These are phyloP conservation scores for Plantago rigida DNA, from an alignment of 305 asterid genomes.

Conservation along the genomic window DNA sequence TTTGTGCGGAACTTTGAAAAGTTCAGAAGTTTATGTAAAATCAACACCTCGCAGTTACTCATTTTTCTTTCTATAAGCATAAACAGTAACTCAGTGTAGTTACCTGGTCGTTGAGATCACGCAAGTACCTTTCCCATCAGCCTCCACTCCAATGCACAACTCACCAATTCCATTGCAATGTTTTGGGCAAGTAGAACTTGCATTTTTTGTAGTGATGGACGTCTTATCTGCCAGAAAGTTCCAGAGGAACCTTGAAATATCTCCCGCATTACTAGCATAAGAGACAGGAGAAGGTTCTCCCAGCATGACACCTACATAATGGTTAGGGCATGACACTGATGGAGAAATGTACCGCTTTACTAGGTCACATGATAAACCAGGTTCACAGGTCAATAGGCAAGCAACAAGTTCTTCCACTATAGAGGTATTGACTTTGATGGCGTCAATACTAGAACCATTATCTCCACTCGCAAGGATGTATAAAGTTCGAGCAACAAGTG, in stretches of 20 bases:
- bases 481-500: slow-evolving; percentile 79
- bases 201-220: slow-evolving; percentile 44
- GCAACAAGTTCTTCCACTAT: slow-evolving; percentile 70
- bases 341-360: slow-evolving; percentile 72
- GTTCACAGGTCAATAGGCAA: slow-evolving; percentile 74
- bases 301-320: slow-evolving; percentile 75
- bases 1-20: no score
- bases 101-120: slow-evolving; percentile 85
- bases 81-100: slow-evolving; percentile 1
- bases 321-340: slow-evolving; percentile 63
- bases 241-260: slow-evolving; percentile 79
- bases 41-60: no score
- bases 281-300: slow-evolving; percentile 67
- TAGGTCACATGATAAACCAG: slow-evolving; percentile 70
- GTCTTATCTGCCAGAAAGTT: slow-evolving; percentile 83
- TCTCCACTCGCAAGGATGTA: slow-evolving; percentile 70
- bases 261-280: slow-evolving; percentile 57
- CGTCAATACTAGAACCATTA: slow-evolving; percentile 35
- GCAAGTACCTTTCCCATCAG: slow-evolving; percentile 67
- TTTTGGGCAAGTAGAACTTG: slow-evolving; percentile 55
- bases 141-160: slow-evolving; percentile 60
- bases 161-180: slow-evolving; percentile 55
- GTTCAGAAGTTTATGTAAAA: no score
- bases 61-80: neutral
- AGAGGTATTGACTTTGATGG: slow-evolving; percentile 55